phyloP scores from a whole-genome alignment of 2,329 filamentous ascomycete species.

The Ceratocystis variospora region DNA sequence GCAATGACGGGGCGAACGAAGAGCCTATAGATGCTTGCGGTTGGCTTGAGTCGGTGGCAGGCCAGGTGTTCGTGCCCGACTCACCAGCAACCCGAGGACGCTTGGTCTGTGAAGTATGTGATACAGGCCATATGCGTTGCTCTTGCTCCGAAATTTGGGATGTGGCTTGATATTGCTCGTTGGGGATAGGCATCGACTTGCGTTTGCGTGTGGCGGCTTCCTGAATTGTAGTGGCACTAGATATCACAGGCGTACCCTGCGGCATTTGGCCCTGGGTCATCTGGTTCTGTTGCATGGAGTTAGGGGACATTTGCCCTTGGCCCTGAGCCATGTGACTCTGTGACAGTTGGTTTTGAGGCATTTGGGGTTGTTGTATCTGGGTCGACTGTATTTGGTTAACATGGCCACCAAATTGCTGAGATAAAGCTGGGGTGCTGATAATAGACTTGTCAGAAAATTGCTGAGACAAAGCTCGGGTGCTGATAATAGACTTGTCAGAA shows the following conservation, averaged over 20 bases:
- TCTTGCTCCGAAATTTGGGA: conserved; percentile 14
- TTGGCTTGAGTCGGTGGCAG: conserved; percentile 5
- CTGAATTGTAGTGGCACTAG: conserved; percentile 7
- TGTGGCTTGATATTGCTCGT: conserved; percentile 14
- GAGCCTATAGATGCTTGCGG: conserved; percentile 12
- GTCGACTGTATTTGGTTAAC: conserved; percentile 8
- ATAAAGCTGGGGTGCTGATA: conserved; percentile 2
- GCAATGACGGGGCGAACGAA: conserved; percentile 13
- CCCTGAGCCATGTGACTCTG: conserved; percentile 1
- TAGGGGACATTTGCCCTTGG: conserved; percentile 9
- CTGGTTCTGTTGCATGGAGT: background rate
- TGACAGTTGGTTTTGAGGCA: conserved; percentile 3
- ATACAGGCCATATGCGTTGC: conserved; percentile 2
- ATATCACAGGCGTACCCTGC: conserved; percentile 5
- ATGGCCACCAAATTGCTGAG: conserved; percentile 9
- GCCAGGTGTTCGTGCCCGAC: conserved; percentile 4
- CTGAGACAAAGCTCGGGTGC: conserved; percentile 1
- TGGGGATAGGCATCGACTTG: conserved; percentile 17
- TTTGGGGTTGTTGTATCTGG: conserved; percentile 12
- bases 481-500: background rate
- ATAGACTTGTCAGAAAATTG: conserved; percentile 8
- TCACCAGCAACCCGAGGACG: conserved; percentile 17
- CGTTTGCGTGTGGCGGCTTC: conserved; percentile 17
- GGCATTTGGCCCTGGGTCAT: conserved; percentile 11
- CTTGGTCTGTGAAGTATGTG: conserved; percentile 14